phyloP scores from a whole-genome alignment of 345 rosid species.

The Linum trigynum region DNA sequence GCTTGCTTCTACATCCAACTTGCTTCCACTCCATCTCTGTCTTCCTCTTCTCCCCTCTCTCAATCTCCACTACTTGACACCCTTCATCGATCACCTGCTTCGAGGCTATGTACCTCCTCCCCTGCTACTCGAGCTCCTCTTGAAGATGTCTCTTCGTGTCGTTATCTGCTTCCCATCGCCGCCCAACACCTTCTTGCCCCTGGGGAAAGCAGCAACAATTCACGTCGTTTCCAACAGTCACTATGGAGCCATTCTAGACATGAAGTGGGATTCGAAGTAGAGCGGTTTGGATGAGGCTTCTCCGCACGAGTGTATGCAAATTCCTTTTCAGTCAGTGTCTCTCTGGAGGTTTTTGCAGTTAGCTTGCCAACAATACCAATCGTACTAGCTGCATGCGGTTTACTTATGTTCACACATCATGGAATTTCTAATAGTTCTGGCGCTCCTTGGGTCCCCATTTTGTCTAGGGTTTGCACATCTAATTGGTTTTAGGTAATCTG shows the following conservation, averaged over 20 bases:
- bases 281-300: slow-evolving; percentile 23
- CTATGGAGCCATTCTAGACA: too few relatives aligned
- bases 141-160: slow-evolving; percentile 17
- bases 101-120: background rate
- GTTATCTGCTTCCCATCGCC: slow-evolving; percentile 26
- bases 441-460: slow-evolving; percentile 19
- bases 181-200: slow-evolving; percentile 19
- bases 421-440: slow-evolving; percentile 12
- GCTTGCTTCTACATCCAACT: slow-evolving; percentile 23
- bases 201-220: slow-evolving; percentile 24
- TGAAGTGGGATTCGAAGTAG: too few relatives aligned
- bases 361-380: slow-evolving; percentile 11
- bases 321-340: slow-evolving; percentile 15
- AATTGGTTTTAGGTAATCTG: slow-evolving; percentile 21
- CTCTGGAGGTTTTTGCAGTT: slow-evolving; percentile 11
- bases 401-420: slow-evolving; percentile 4
- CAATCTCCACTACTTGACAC: slow-evolving; percentile 10
- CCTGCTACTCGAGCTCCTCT: slow-evolving; percentile 5
- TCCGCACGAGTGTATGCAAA: slow-evolving; percentile 24
- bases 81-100: slow-evolving; percentile 18
- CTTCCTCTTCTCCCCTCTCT: slow-evolving; percentile 25
- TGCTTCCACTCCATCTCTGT: slow-evolving; percentile 24
- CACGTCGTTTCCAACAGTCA: slow-evolving; percentile 30
- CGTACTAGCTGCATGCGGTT: slow-evolving; percentile 5
- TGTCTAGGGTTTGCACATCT: slow-evolving; percentile 25